phyloP scores from a whole-genome alignment of 352 stramenopile species.

The Phytopythium vexans region DNA sequence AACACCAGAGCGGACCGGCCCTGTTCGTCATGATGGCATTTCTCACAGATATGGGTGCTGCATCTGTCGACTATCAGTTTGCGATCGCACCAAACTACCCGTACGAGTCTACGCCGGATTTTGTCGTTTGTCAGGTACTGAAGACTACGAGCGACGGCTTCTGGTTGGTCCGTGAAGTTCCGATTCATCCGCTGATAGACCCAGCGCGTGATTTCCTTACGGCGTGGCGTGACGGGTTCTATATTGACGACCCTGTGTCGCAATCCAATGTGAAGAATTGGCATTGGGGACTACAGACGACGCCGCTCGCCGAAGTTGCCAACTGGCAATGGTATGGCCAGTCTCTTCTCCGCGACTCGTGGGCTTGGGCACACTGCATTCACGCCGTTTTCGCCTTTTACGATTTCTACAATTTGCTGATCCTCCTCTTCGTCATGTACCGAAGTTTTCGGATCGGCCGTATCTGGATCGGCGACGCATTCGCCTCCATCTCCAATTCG shows the following conservation, averaged over 20 bases:
- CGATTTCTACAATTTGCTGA: conserved; percentile 20
- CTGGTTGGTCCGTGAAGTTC: conserved; percentile 17
- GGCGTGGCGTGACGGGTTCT: conserved; percentile 31
- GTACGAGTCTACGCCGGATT: conserved; percentile 18
- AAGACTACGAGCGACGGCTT: conserved; percentile 12
- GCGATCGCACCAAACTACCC: conserved; percentile 24
- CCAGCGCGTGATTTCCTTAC: conserved; percentile 21
- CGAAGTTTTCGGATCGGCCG: conserved; percentile 21
- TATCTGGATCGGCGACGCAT: conserved; percentile 41
- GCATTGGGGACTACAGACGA: conserved; percentile 17
- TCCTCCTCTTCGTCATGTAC: conserved; percentile 31
- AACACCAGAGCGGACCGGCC: conserved; percentile 16
- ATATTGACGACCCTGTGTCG: conserved; percentile 22
- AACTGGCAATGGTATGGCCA: conserved; percentile 25
- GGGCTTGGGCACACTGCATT: conserved; percentile 39
- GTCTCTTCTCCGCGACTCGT: conserved; percentile 35
- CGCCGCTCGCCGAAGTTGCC: conserved; percentile 15
- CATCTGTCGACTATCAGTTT: conserved; percentile 18
- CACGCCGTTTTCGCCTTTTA: conserved; percentile 26
- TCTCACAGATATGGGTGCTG: conserved; percentile 22
- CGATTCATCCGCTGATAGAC: conserved; percentile 6
- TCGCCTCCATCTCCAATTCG: conserved; percentile 29
- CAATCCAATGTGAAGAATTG: conserved; percentile 38
- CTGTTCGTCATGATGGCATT: conserved; percentile 15
- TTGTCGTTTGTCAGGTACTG: conserved; percentile 17